Conservation (phyloP, 305 asterid genomes). For the Fraxinus albicans region DNA sequence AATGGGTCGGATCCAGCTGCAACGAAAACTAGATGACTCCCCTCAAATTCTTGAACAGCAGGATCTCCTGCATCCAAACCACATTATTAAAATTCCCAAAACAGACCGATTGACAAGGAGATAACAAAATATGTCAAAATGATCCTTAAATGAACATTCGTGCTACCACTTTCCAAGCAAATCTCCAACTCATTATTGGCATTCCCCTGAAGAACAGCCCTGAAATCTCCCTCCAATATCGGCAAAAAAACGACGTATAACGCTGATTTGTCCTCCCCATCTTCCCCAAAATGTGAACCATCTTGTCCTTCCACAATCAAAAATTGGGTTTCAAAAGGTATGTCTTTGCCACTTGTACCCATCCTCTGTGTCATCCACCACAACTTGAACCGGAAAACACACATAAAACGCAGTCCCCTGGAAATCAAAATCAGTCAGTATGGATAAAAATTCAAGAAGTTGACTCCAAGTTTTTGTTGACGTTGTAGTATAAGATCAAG, state of each 20-base stretch:
- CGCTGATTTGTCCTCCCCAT: slow-evolving; percentile 39
- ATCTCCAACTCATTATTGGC: slow-evolving; percentile 73
- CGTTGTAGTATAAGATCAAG: slow-evolving; percentile 1
- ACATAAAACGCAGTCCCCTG: slow-evolving; percentile 88
- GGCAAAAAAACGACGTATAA: slow-evolving; percentile 76
- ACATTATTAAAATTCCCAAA: slow-evolving; percentile 1
- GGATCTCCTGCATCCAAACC: slow-evolving; percentile 66
- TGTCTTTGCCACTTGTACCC: slow-evolving; percentile 67
- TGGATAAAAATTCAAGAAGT: neutral
- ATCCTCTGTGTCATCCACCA: slow-evolving; percentile 99
- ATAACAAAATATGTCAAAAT: neutral
- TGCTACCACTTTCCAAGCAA: slow-evolving; percentile 87
- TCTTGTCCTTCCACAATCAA: slow-evolving; percentile 73
- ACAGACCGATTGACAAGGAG: neutral
- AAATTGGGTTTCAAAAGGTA: slow-evolving; percentile 90
- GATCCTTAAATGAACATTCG: neutral
- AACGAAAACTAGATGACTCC: slow-evolving; percentile 73
- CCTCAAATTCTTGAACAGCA: slow-evolving; percentile 77
- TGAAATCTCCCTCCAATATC: slow-evolving; percentile 82
- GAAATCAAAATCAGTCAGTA: neutral
- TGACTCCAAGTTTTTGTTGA: neutral
- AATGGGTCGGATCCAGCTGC: slow-evolving; percentile 95
- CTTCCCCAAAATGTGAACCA: slow-evolving; percentile 45
- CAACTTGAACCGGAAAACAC: slow-evolving; percentile 83
- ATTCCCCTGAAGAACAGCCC: slow-evolving; percentile 94